These are phyloP conservation scores for Aureobasidium pullulans DNA, from an alignment of 2,329 filamentous ascomycete genomes.

Conservation along the genomic window DNA sequence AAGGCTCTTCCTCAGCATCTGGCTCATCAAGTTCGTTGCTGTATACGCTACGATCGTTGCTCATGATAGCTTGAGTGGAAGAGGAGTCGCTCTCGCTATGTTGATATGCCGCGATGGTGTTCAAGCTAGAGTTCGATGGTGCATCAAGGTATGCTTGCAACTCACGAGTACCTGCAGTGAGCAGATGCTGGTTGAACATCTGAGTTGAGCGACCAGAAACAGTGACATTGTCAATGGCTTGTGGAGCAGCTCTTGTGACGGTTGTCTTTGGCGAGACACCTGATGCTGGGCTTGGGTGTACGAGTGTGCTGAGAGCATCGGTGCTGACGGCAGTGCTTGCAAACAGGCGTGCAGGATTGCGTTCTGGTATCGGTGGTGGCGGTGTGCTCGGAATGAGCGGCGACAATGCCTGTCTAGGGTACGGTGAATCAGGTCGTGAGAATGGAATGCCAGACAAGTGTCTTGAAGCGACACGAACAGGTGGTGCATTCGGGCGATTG, in stretches of 20 bases:
- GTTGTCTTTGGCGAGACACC: not conserved
- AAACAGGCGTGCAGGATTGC: not conserved
- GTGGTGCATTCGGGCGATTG: not conserved
- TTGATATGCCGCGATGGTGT: not conserved
- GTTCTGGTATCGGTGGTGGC: not conserved
- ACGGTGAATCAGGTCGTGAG: not conserved
- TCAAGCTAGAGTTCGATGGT: not conserved
- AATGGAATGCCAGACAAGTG: not conserved
- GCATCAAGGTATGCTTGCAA: constrained; percentile 3
- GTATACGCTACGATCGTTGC: not conserved
- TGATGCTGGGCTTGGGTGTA: not conserved
- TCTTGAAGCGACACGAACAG: not conserved
- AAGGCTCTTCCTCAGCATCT: not conserved
- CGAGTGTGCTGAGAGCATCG: not conserved
- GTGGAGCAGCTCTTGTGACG: not conserved
- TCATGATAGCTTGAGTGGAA: not conserved
- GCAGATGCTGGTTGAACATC: constrained; percentile 7
- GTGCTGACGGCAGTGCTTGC: not conserved
- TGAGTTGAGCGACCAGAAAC: constrained; percentile 3
- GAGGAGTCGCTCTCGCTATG: not conserved
- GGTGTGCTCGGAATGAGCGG: not conserved
- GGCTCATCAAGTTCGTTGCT: not conserved
- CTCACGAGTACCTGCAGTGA: not conserved
- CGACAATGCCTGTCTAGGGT: not conserved
- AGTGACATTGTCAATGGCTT: not conserved